Evolutionary conservation across 805 yeast genomes (phyloP).

Genomic region (Helenozyma baotianmanensis): DNA sequence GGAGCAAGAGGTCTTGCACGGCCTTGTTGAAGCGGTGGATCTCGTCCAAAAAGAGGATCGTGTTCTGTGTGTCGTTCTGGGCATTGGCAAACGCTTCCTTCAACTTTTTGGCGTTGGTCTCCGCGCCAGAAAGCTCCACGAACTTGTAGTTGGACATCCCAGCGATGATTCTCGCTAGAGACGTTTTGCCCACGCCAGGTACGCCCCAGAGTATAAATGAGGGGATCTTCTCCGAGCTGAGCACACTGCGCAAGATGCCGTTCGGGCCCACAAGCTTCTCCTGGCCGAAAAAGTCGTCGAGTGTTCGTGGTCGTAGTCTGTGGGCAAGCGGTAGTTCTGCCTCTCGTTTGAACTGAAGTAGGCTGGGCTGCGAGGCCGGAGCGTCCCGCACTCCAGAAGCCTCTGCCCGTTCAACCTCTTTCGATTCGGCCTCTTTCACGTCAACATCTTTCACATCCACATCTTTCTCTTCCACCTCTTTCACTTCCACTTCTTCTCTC

Average conservation of each 20-base stretch:
- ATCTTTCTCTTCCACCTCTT: too few relatives aligned
- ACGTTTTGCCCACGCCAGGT: conserved; percentile 44
- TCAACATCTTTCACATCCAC: too few relatives aligned
- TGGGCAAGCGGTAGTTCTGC: conserved; percentile 36
- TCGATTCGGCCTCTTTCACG: background rate
- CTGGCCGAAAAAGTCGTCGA: conserved; percentile 40
- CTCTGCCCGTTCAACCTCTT: too few relatives aligned
- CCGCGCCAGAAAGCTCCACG: conserved; percentile 38
- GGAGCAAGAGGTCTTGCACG: conserved; percentile 38
- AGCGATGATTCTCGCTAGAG: conserved; percentile 38
- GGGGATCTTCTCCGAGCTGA: conserved; percentile 31
- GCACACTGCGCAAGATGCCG: conserved; percentile 34
- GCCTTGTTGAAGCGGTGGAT: conserved; percentile 42
- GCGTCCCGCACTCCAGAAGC: too few relatives aligned
- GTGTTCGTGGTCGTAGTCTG: conserved; percentile 32
- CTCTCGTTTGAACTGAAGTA: conserved; percentile 14
- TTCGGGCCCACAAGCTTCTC: conserved; percentile 35
- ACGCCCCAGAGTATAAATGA: conserved; percentile 42
- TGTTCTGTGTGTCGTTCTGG: conserved; percentile 30
- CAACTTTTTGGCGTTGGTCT: conserved; percentile 31
- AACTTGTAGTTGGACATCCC: conserved; percentile 26
- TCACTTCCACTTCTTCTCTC: too few relatives aligned
- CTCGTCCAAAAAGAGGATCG: conserved; percentile 37
- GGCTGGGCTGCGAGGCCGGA: background rate
- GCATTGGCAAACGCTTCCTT: conserved; percentile 34